Evolutionary conservation across 2,329 filamentous ascomycete genomes (phyloP).

Genomic region (Aspergillus fumigatiaffinis): DNA sequence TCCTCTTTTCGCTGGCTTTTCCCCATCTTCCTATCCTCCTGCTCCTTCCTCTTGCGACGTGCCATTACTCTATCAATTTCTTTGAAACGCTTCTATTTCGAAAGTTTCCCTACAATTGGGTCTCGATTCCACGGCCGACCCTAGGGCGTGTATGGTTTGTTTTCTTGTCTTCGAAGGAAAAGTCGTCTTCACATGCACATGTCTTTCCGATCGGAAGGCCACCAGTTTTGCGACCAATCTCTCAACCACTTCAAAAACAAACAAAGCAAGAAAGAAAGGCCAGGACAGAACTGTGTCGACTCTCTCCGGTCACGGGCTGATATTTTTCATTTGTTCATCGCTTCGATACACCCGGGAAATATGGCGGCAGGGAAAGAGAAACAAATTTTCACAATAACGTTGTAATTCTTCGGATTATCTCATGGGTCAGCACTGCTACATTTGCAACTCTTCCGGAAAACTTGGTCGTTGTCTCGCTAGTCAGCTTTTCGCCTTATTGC

Average conservation of each 20-base stretch:
- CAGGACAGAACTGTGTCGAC: constrained; percentile 29
- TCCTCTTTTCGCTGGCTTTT: constrained; percentile 17
- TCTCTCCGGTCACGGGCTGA: constrained; percentile 35
- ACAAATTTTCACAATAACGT: constrained; percentile 35
- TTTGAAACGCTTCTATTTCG: constrained; percentile 25
- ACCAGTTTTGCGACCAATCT: constrained; percentile 32
- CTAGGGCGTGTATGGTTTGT: constrained; percentile 35
- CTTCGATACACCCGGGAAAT: constrained; percentile 36
- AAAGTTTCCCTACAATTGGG: constrained; percentile 25
- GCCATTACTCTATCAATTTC: constrained; percentile 28
- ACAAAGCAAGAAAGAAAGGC: constrained; percentile 3
- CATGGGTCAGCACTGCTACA: constrained; percentile 40
- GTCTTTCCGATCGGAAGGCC: constrained; percentile 33
- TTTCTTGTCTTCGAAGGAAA: constrained; percentile 26
- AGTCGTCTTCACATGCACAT: constrained; percentile 34
- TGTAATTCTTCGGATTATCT: constrained; percentile 45
- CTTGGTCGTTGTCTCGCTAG: constrained; percentile 38
- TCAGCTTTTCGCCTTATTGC: constrained; percentile 39
- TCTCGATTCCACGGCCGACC: constrained; percentile 34
- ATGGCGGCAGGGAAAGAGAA: constrained; percentile 41
- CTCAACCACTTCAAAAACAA: constrained; percentile 19
- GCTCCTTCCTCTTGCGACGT: constrained; percentile 15
- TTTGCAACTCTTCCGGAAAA: constrained; percentile 34
- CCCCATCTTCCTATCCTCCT: constrained; percentile 12
- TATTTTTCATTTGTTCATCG: constrained; percentile 38